Percentiles rank a stretch among this genome's conserved stretches.
Conservation (phyloP, 2,329 filamentous ascomycete genomes). For the Talaromyces atroroseus region DNA sequence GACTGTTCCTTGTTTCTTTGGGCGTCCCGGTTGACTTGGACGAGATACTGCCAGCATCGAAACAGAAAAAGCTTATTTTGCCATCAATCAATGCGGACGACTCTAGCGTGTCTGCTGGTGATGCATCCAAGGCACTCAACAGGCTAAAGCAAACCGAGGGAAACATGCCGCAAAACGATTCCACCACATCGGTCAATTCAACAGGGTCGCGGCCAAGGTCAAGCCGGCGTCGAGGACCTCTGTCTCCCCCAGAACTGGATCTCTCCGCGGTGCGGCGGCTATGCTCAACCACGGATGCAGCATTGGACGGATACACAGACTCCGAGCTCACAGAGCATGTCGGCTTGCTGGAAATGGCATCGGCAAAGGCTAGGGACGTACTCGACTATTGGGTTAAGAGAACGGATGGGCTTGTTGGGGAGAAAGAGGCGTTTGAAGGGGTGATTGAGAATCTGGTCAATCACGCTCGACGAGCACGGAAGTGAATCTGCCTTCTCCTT, state of each 20-base stretch:
- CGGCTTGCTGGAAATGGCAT: constrained; percentile 61
- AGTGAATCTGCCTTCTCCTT: constrained; percentile 42
- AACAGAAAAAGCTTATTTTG: constrained; percentile 94
- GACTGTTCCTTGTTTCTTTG: constrained; percentile 89
- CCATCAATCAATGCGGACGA: constrained; percentile 64
- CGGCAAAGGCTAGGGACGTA: constrained; percentile 66
- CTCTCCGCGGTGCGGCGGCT: constrained; percentile 70
- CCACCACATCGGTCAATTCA: constrained; percentile 21
- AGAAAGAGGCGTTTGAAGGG: constrained; percentile 89
- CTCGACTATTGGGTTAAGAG: constrained; percentile 84
- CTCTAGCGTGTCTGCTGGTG: constrained; percentile 53
- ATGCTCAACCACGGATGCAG: constrained; percentile 79
- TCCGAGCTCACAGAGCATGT: constrained; percentile 70
- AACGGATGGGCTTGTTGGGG: constrained; percentile 79
- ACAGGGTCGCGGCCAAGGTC: constrained; percentile 25
- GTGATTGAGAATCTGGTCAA: constrained; percentile 96
- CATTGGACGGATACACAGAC: constrained; percentile 71
- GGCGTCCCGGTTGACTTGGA: constrained; percentile 95
- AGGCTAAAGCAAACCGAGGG: constrained; percentile 29
- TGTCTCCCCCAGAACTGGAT: constrained; percentile 70
- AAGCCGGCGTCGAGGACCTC: constrained; percentile 45
- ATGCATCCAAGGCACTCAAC: constrained; percentile 39
- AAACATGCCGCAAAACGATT: constrained; percentile 25
- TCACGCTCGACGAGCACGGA: constrained; percentile 78
- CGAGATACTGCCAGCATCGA: constrained; percentile 92